phyloP scores from a whole-genome alignment of 1,139 yeast genomes.

The Geotrichum histeridarum region DNA sequence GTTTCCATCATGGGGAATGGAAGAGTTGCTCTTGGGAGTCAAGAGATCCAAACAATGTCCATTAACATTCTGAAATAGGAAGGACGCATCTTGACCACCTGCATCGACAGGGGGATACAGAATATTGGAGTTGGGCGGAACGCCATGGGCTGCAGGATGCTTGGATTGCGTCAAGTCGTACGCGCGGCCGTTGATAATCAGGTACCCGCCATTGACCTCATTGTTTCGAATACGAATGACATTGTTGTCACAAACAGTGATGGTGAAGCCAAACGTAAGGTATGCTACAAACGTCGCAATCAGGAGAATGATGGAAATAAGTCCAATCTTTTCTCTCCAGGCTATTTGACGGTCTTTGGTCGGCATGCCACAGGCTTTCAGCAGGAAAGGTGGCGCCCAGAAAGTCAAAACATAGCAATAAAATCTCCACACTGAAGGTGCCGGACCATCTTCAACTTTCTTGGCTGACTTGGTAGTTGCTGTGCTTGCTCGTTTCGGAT shows the following conservation, averaged over 20 bases:
- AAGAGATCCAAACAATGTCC: constrained; percentile 74
- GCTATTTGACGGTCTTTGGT: constrained; percentile 74
- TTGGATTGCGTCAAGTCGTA: constrained; percentile 47
- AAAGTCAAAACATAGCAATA: constrained; percentile 72
- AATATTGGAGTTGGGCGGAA: constrained; percentile 40
- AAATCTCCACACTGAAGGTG: constrained; percentile 61
- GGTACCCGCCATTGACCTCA: constrained; percentile 50
- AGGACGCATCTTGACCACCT: constrained; percentile 74
- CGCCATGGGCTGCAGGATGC: constrained; percentile 41
- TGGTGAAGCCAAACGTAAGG: constrained; percentile 79
- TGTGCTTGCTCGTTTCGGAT: too few species aligned
- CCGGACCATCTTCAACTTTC: constrained; percentile 7
- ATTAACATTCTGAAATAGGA: constrained; percentile 79
- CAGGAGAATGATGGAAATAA: constrained; percentile 60
- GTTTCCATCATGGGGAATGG: constrained; percentile 59
- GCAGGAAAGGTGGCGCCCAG: constrained; percentile 82
- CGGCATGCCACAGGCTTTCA: constrained; percentile 61
- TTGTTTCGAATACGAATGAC: constrained; percentile 49
- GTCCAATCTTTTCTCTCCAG: constrained; percentile 87
- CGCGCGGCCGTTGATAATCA: constrained; percentile 73
- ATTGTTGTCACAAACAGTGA: constrained; percentile 56
- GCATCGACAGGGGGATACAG: constrained; percentile 30
- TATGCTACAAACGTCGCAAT: constrained; percentile 70
- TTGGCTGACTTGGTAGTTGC: not conserved
- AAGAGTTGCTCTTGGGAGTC: constrained; percentile 26